Evolutionary conservation across 306 rosid species (phyloP), one percentile per base, ranked within the genome.

Genomic region (Hylodesmum podocarpum): DNA sequence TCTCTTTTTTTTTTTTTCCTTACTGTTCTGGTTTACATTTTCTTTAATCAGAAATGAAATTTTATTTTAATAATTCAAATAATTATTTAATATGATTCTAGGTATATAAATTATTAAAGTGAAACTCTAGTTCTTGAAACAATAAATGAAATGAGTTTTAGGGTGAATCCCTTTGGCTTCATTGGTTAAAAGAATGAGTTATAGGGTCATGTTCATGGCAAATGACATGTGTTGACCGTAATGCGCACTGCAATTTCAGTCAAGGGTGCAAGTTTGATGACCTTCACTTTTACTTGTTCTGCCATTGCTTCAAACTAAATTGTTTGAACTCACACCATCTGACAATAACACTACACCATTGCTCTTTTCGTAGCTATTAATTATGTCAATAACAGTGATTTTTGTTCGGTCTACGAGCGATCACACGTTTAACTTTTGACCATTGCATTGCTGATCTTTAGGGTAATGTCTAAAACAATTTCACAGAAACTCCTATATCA

Each of bases 301-400:
- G 31, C 8, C 27, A 78, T 37, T 58, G 65, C 40, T 58, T 58
- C 65, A 28, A 58, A 28, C 5, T 27, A 25, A 40, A 40, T 40
- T 58, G 8, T 47, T 5, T 58, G 12, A 43, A 70, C 65, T 58
- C 75, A 54, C 76, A 28, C 15, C 61, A 15, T 25, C 15, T 44
- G 79, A 61, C 29, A 59, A 18, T 58, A 75, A 62, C 71, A 47
- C 4, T 31, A 3, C 37, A 47, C 62, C 70, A 74, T 74, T 58
- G 18, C 13, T 37, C 53, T 15, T 53, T 36, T 19, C 49, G 33
- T 18, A 50, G 14, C 62, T 24, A 40, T 13, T 55, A 59, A 6
- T 12, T 49, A 49, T 24, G 8, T 40, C 19, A 12, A 41, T n/a
- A n/a, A n/a, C n/a, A n/a, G n/a, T n/a, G n/a, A n/a, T n/a, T n/a